Evolutionary conservation across 371 early-diverging fungal species (phyloP).

Genomic region (Aphelidium insulamus): DNA sequence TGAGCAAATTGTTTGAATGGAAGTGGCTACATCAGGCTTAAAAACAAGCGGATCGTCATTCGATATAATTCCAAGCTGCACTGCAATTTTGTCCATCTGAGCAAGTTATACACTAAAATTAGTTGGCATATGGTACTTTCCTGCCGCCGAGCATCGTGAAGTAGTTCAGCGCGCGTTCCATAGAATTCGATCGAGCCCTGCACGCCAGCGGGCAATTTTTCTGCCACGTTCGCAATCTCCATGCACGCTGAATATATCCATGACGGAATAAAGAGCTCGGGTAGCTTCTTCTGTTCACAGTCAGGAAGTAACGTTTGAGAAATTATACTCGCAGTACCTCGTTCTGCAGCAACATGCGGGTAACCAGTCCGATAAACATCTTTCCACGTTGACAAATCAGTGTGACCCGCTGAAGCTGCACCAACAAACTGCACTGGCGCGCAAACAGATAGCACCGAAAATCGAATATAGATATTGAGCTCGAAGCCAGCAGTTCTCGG

Average conservation of each 20-base stretch:
- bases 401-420: conserved; percentile 34
- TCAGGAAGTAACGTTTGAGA: neutral
- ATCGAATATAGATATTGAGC: conserved; percentile 78
- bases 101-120: neutral
- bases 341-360: conserved; percentile 45
- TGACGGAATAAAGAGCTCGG: conserved; percentile 36
- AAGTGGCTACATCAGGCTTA: no score
- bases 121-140: conserved; percentile 8
- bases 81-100: conserved; percentile 47
- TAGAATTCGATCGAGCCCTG: conserved; percentile 27
- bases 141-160: conserved; percentile 47
- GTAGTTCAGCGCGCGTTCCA: conserved; percentile 45
- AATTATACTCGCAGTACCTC: conserved; percentile 7
- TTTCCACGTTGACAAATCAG: conserved; percentile 46
- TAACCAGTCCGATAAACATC: conserved; percentile 43
- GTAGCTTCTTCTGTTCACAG: conserved; percentile 17
- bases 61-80: conserved; percentile 25
- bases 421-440: conserved; percentile 52
- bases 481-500: conserved; percentile 63
- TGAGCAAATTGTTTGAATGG: no score
- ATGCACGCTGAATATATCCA: conserved; percentile 61
- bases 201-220: conserved; percentile 30
- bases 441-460: conserved; percentile 81
- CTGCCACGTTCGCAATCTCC: conserved; percentile 50
- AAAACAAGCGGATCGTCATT: no score